Conservation (phyloP, 208 protist genomes). For the Kentomonas sorsogonicus region DNA sequence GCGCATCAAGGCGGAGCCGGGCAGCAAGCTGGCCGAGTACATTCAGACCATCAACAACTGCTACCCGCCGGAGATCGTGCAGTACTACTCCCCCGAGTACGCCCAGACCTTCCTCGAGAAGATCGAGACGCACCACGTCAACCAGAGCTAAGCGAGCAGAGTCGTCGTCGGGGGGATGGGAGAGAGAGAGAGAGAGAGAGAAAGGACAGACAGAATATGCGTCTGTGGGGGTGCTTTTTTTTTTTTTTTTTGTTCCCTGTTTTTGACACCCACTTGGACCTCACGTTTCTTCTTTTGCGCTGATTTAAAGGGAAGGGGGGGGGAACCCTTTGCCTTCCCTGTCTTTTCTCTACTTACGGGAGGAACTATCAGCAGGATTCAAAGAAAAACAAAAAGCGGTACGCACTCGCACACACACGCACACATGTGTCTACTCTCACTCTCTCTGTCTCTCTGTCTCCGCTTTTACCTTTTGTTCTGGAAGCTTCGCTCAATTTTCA, state of each 20-base stretch:
- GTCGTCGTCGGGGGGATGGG: background rate
- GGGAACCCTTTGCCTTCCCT: too few relatives aligned
- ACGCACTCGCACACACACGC: background rate
- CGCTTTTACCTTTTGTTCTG: background rate
- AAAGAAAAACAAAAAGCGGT: background rate
- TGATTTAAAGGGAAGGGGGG: too few relatives aligned
- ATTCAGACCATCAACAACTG: slow-evolving; percentile 97
- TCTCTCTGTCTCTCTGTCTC: background rate
- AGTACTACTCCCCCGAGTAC: slow-evolving; percentile 98
- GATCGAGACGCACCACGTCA: slow-evolving; percentile 91
- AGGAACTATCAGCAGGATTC: too few relatives aligned
- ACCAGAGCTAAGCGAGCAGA: slow-evolving; percentile 44
- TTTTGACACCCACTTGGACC: background rate
- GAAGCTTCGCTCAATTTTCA: too few relatives aligned
- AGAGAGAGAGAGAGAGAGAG: slow-evolving; percentile 1
- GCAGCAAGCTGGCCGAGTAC: slow-evolving; percentile 93
- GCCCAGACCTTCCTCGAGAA: slow-evolving; percentile 94
- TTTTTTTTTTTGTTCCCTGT: background rate
- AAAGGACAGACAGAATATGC: background rate
- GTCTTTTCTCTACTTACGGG: too few relatives aligned
- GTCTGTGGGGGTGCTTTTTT: background rate
- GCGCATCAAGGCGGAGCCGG: slow-evolving; percentile 92
- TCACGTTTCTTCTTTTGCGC: too few relatives aligned
- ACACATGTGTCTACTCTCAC: background rate
- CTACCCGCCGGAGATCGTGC: slow-evolving; percentile 97